phyloP scores from a whole-genome alignment of 2,329 filamentous ascomycete genomes.

The Rutstroemia sp. region DNA sequence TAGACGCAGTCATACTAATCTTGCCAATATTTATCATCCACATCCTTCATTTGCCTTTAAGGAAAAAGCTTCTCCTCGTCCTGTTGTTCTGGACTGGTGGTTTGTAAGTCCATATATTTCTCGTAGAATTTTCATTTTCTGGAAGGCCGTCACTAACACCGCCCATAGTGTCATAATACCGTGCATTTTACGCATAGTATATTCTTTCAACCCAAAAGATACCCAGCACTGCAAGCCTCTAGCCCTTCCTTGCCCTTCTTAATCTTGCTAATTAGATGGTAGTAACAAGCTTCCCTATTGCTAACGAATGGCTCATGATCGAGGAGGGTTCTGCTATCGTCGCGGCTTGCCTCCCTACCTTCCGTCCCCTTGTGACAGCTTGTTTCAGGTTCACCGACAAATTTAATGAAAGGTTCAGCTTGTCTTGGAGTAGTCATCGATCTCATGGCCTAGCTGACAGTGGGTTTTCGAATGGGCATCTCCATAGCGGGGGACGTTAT shows the following conservation, averaged over 20 bases:
- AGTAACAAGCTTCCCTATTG: background rate
- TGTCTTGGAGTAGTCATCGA: background rate
- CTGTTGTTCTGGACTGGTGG: slow-evolving; percentile 7
- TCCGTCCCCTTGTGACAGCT: background rate
- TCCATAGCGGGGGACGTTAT: background rate
- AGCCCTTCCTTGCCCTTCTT: background rate
- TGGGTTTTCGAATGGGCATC: background rate
- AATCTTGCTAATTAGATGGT: background rate
- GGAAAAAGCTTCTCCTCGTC: slow-evolving; percentile 3
- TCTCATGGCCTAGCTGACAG: background rate
- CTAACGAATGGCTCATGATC: slow-evolving; percentile 5
- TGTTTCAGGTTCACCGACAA: slow-evolving; percentile 1
- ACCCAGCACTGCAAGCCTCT: background rate
- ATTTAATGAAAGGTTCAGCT: background rate
- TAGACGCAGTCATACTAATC: slow-evolving; percentile 1
- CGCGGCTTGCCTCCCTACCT: slow-evolving; percentile 6
- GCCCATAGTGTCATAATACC: slow-evolving; percentile 1
- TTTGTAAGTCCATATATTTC: background rate
- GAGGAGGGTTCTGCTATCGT: slow-evolving; percentile 5
- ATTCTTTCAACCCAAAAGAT: slow-evolving; percentile 3
- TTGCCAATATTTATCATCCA: slow-evolving; percentile 6
- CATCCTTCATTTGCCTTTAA: slow-evolving; percentile 3
- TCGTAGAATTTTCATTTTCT: background rate
- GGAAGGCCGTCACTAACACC: background rate
- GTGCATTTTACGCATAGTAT: slow-evolving; percentile 4